A percentile compares a stretch with the other conserved stretches of the same genome.
Evolutionary conservation across 139 green algal genomes (phyloP).

Genomic region (Helicosporidium sp.): DNA sequence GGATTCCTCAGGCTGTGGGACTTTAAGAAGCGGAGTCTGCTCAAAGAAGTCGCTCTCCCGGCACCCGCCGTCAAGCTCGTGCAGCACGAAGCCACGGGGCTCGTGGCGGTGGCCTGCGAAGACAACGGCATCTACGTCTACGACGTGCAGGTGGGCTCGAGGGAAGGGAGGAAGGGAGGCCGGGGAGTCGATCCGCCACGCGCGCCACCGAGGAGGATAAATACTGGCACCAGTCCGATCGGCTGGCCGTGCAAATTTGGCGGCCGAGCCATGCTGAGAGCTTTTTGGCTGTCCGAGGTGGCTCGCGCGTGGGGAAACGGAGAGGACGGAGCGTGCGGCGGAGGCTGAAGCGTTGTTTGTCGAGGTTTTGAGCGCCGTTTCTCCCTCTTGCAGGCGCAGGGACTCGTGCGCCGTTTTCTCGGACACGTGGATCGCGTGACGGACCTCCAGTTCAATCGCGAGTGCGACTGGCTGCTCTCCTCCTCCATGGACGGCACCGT

Average conservation of each 20-base stretch:
- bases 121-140: slow-evolving; percentile 38
- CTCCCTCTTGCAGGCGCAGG: slow-evolving; percentile 12
- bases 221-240: slow-evolving; percentile 12
- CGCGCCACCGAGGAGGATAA: slow-evolving; percentile 5
- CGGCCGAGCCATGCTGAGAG: too few relatives aligned
- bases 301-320: too few relatives aligned
- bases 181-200: too few relatives aligned
- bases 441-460: slow-evolving; percentile 40
- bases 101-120: slow-evolving; percentile 36
- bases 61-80: slow-evolving; percentile 19
- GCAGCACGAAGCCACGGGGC: slow-evolving; percentile 16
- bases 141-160: slow-evolving; percentile 22
- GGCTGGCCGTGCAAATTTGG: slow-evolving; percentile 4
- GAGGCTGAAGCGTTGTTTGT: too few relatives aligned
- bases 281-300: too few relatives aligned
- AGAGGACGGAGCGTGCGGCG: too few relatives aligned
- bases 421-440: slow-evolving; percentile 68
- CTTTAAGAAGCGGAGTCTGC: slow-evolving; percentile 42
- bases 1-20: slow-evolving; percentile 54
- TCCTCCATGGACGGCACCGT: slow-evolving; percentile 67
- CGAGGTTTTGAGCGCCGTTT: too few relatives aligned
- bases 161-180: too few relatives aligned
- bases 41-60: slow-evolving; percentile 23
- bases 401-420: slow-evolving; percentile 60
- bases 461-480: slow-evolving; percentile 76